phyloP scores from a whole-genome alignment of 192 early-diverging fungal species.

The Coemansia sp. region DNA sequence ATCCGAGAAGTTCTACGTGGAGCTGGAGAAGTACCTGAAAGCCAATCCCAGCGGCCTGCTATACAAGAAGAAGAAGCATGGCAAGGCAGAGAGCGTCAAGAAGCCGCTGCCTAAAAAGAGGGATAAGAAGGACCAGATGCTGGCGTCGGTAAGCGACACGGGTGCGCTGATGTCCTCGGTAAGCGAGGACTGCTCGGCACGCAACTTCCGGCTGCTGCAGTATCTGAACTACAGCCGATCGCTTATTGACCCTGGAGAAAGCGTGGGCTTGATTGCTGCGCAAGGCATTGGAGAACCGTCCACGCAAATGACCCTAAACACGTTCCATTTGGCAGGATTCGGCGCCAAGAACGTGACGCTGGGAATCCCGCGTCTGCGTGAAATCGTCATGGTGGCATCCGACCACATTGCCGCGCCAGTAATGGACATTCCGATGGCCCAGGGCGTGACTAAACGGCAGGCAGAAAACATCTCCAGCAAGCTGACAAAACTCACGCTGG shows the following conservation, averaged over 20 bases:
- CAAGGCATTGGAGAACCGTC: slow-evolving; percentile 98
- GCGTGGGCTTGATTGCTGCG: slow-evolving; percentile 94
- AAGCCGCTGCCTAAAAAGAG: slow-evolving; percentile 52
- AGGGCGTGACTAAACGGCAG: slow-evolving; percentile 64
- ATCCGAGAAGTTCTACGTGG: slow-evolving; percentile 78
- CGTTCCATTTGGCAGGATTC: slow-evolving; percentile 97
- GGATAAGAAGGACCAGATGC: slow-evolving; percentile 62
- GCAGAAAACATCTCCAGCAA: slow-evolving; percentile 64
- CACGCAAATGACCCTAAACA: slow-evolving; percentile 99
- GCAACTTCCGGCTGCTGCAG: slow-evolving; percentile 89
- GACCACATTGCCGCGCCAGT: slow-evolving; percentile 84
- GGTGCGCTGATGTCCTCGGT: slow-evolving; percentile 53
- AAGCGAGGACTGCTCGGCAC: slow-evolving; percentile 61
- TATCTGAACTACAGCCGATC: slow-evolving; percentile 92
- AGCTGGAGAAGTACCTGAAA: slow-evolving; percentile 58
- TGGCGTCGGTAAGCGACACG: slow-evolving; percentile 63
- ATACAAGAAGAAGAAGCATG: slow-evolving; percentile 18
- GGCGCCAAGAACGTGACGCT: slow-evolving; percentile 99
- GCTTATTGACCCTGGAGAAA: slow-evolving; percentile 95
- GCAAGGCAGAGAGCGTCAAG: slow-evolving; percentile 1
- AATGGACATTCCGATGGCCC: slow-evolving; percentile 82
- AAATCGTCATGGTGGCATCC: slow-evolving; percentile 99
- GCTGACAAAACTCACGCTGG: slow-evolving; percentile 72
- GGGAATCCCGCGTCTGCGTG: slow-evolving; percentile 98
- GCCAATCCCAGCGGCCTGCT: slow-evolving; percentile 42